A percentile compares a stretch with the other conserved stretches of the same genome.
Evolutionary conservation across 345 rosid genomes (phyloP).

Genomic region (Laguncularia racemosa): DNA sequence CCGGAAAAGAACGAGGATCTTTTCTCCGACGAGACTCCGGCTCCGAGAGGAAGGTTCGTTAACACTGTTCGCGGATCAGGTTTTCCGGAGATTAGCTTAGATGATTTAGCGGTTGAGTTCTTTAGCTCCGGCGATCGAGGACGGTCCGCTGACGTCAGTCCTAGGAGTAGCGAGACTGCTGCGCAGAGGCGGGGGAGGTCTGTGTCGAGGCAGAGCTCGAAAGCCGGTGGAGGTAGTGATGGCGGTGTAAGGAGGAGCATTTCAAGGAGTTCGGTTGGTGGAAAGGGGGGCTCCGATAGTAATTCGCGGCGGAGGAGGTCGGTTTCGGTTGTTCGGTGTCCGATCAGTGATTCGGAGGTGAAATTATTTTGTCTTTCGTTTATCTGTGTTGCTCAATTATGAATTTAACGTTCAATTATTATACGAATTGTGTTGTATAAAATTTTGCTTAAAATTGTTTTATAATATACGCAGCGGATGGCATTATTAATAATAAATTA

Average conservation of each 20-base stretch:
- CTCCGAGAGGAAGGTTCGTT: conserved; percentile 70
- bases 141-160: conserved; percentile 35
- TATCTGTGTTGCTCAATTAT: conserved; percentile 3
- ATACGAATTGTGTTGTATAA: too few species aligned
- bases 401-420: not conserved
- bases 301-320: conserved; percentile 63
- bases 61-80: conserved; percentile 79
- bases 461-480: too few species aligned
- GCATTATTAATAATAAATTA: too few species aligned
- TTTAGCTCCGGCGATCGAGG: conserved; percentile 50
- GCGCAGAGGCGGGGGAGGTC: conserved; percentile 81
- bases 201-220: conserved; percentile 55
- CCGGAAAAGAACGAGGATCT: conserved; percentile 22
- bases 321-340: conserved; percentile 57
- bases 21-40: conserved; percentile 25
- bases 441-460: not conserved
- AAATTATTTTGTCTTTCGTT: not conserved
- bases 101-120: conserved; percentile 67
- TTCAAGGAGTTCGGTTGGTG: conserved; percentile 23
- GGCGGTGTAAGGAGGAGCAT: conserved; percentile 20
- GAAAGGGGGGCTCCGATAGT: conserved; percentile 34
- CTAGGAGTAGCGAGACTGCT: conserved; percentile 18
- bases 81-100: conserved; percentile 75
- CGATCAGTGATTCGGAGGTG: conserved; percentile 80
- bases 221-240: conserved; percentile 11